Conservation (phyloP, 1,139 yeast genomes). For the Casaregolazyma lundiana region DNA sequence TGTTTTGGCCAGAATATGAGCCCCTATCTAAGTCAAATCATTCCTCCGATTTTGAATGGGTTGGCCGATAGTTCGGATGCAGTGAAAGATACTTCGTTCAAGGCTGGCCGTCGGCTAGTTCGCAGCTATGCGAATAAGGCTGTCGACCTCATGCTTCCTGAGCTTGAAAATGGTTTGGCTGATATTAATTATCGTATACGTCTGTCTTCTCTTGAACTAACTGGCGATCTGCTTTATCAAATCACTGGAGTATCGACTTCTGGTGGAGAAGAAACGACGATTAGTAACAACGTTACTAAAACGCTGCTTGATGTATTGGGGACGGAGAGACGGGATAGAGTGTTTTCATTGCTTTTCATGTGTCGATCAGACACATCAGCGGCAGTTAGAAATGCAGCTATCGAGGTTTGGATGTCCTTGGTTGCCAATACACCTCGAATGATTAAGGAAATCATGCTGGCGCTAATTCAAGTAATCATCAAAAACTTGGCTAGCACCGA, state of each 20-base stretch:
- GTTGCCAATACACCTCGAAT: constrained; percentile 96
- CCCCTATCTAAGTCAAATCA: constrained; percentile 77
- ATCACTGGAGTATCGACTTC: constrained; percentile 81
- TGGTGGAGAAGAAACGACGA: constrained; percentile 20
- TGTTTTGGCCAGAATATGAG: constrained; percentile 92
- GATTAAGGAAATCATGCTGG: constrained; percentile 87
- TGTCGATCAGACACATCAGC: constrained; percentile 92
- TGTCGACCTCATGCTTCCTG: constrained; percentile 89
- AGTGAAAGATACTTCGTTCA: constrained; percentile 82
- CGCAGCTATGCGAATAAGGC: constrained; percentile 90
- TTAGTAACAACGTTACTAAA: constrained; percentile 25
- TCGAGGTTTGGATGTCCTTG: constrained; percentile 95
- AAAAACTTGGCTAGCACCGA: constrained; percentile 77
- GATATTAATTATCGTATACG: constrained; percentile 84
- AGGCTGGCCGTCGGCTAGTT: constrained; percentile 90
- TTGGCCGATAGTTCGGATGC: constrained; percentile 86
- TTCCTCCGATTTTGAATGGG: constrained; percentile 87
- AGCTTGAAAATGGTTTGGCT: constrained; percentile 82
- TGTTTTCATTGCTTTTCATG: constrained; percentile 77
- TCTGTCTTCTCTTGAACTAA: constrained; percentile 87
- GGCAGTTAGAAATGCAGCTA: constrained; percentile 83
- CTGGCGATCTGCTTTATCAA: constrained; percentile 95
- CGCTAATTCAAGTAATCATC: constrained; percentile 75
- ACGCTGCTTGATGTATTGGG: constrained; percentile 74
- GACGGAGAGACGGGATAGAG: constrained; percentile 78